Evolutionary conservation across 2,329 filamentous ascomycete species (phyloP).

Genomic region (Phialophora chinensis): DNA sequence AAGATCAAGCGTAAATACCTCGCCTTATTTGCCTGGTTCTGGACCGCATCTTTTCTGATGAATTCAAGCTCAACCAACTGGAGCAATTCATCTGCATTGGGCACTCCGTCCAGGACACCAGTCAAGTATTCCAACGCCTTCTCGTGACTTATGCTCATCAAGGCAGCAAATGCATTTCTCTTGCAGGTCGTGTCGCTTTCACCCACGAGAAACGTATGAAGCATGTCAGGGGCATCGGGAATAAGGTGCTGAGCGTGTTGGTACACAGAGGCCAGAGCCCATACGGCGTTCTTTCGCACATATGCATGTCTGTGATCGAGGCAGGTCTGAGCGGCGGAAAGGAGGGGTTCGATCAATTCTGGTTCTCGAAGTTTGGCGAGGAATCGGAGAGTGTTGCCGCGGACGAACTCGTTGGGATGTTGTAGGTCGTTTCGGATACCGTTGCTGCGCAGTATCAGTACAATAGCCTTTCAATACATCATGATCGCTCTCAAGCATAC

Average conservation of each 20-base stretch:
- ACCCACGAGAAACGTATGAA: constrained; percentile 84
- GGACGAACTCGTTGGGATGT: constrained; percentile 97
- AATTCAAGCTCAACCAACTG: constrained; percentile 96
- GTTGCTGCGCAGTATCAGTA: constrained; percentile 66
- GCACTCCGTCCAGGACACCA: constrained; percentile 87
- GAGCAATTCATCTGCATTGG: constrained; percentile 90
- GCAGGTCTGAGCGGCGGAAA: constrained; percentile 89
- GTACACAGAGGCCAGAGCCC: constrained; percentile 90
- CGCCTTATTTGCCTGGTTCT: constrained; percentile 94
- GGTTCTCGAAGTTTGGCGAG: constrained; percentile 94
- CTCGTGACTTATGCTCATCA: constrained; percentile 90
- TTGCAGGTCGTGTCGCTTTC: constrained; percentile 97
- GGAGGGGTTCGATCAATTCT: constrained; percentile 92
- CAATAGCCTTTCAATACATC: background rate
- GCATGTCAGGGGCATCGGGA: constrained; percentile 91
- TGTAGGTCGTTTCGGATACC: constrained; percentile 97
- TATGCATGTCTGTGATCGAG: constrained; percentile 97
- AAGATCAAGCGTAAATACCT: constrained; percentile 94
- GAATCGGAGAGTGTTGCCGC: constrained; percentile 97
- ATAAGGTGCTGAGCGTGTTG: constrained; percentile 89
- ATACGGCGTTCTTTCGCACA: constrained; percentile 97
- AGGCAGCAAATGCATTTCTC: constrained; percentile 92
- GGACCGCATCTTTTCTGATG: constrained; percentile 94
- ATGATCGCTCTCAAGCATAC: constrained; percentile 58
- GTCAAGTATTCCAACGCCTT: constrained; percentile 88